Conservation (phyloP, 192 early-diverging fungal species). For the Phycomyces nitens region DNA sequence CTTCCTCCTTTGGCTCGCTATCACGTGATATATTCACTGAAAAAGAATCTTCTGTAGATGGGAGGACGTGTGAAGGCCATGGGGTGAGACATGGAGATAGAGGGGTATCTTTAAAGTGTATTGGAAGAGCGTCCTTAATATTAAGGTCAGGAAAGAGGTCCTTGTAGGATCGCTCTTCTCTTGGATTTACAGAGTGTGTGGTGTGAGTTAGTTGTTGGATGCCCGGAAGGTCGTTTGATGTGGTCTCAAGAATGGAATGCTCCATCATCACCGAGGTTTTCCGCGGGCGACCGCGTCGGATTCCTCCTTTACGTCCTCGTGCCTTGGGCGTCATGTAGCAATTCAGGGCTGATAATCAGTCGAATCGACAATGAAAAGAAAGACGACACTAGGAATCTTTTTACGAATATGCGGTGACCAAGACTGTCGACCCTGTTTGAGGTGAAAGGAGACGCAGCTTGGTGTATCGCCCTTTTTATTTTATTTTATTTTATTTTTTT, state of each 20-base stretch:
- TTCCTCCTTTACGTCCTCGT: constrained; percentile 6
- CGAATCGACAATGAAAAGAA: too few species aligned
- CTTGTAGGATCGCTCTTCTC: constrained; percentile 80
- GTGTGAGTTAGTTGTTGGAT: too few species aligned
- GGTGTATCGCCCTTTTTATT: too few species aligned
- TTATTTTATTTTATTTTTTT: too few species aligned
- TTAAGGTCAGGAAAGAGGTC: constrained; percentile 83
- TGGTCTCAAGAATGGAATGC: background rate
- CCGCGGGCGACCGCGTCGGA: constrained; percentile 16
- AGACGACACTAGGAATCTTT: too few species aligned
- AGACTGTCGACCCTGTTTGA: too few species aligned
- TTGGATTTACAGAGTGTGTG: constrained; percentile 42
- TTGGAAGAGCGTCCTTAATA: constrained; percentile 40
- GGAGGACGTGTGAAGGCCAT: background rate
- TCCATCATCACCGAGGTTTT: background rate
- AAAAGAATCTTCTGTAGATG: background rate
- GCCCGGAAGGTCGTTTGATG: background rate
- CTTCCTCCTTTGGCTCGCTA: background rate
- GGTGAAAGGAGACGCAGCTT: too few species aligned
- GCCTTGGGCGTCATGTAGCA: background rate
- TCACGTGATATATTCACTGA: background rate
- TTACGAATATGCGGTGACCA: too few species aligned
- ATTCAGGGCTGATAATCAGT: background rate
- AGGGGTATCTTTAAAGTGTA: constrained; percentile 15
- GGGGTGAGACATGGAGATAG: background rate